Percentiles rank a stretch among this genome's conserved stretches.
Evolutionary conservation across 768 basidiomycete species (phyloP).

Genomic region (Cystoderma amianthinum): DNA sequence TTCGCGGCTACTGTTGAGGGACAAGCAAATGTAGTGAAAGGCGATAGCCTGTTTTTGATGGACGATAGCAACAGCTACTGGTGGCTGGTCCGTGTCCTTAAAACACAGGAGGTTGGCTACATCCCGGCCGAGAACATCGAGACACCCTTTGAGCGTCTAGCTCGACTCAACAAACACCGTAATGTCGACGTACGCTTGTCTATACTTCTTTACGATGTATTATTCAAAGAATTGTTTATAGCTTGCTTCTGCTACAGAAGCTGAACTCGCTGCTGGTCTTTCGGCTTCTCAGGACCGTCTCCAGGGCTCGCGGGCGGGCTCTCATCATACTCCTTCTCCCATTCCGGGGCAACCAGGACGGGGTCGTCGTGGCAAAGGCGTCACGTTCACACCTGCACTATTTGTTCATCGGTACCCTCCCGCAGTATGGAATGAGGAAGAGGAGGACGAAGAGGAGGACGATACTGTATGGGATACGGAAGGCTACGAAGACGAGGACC

Average conservation of each 20-base stretch:
- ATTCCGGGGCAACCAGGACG: conserved; percentile 25
- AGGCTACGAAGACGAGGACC: conserved; percentile 64
- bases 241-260: conserved; percentile 71
- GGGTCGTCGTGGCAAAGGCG: conserved; percentile 26
- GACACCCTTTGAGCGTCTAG: conserved; percentile 94
- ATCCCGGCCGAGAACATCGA: conserved; percentile 99
- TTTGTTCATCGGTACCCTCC: conserved; percentile 73
- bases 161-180: conserved; percentile 91
- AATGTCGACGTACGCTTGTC: conserved; percentile 85
- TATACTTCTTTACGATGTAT: conserved; percentile 4
- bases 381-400: conserved; percentile 68
- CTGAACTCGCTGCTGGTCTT: conserved; percentile 54
- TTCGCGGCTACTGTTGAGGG: conserved; percentile 98
- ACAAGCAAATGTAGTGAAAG: conserved; percentile 97
- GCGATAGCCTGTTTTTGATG: conserved; percentile 92
- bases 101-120: conserved; percentile 98
- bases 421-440: conserved; percentile 76
- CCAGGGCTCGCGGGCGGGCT: conserved; percentile 40
- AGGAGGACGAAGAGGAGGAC: conserved; percentile 58
- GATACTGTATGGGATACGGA: conserved; percentile 64
- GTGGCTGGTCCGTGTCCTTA: conserved; percentile 99
- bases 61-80: conserved; percentile 99
- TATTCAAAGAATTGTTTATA: no score
- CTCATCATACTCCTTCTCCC: conserved; percentile 46
- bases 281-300: conserved; percentile 46